Percentiles rank a stretch among this genome's conserved stretches.
phyloP scores from a whole-genome alignment of 164 flowering plant genomes.

The Protea cynaroides region DNA sequence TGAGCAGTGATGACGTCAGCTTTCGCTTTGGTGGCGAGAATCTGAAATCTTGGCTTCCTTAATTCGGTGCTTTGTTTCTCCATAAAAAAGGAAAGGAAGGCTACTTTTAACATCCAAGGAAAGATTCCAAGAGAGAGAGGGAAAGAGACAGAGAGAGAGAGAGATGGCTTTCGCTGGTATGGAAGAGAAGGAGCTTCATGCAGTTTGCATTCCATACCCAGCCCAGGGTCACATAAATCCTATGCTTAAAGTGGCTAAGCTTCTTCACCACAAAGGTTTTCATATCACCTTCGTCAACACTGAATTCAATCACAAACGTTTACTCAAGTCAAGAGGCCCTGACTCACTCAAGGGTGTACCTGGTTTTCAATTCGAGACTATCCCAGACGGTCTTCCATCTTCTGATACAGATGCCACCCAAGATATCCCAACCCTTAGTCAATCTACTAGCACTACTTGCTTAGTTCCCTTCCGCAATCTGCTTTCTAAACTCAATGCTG shows the following conservation, averaged over 20 bases:
- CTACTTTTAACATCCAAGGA: too few relatives aligned
- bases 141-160: neutral
- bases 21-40: too few relatives aligned
- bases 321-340: constrained; percentile 40
- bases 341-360: constrained; percentile 26
- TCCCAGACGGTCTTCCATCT: constrained; percentile 60
- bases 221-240: constrained; percentile 36
- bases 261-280: constrained; percentile 31
- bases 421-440: constrained; percentile 32
- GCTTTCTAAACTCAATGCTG: neutral
- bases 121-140: too few relatives aligned
- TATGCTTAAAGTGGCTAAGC: constrained; percentile 25
- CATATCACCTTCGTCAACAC: constrained; percentile 49
- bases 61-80: too few relatives aligned
- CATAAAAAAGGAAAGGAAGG: too few relatives aligned
- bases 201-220: constrained; percentile 25
- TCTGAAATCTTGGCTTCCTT: too few relatives aligned
- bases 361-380: constrained; percentile 45
- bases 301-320: constrained; percentile 48
- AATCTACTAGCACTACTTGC: constrained; percentile 13
- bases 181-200: constrained; percentile 19
- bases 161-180: constrained; percentile 7
- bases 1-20: too few relatives aligned
- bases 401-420: constrained; percentile 49
- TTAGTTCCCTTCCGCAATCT: constrained; percentile 7